A percentile compares a stretch with the other conserved stretches of the same genome.
Conservation (phyloP, 192 early-diverging fungal species). For the Entomortierella beljakovae region DNA sequence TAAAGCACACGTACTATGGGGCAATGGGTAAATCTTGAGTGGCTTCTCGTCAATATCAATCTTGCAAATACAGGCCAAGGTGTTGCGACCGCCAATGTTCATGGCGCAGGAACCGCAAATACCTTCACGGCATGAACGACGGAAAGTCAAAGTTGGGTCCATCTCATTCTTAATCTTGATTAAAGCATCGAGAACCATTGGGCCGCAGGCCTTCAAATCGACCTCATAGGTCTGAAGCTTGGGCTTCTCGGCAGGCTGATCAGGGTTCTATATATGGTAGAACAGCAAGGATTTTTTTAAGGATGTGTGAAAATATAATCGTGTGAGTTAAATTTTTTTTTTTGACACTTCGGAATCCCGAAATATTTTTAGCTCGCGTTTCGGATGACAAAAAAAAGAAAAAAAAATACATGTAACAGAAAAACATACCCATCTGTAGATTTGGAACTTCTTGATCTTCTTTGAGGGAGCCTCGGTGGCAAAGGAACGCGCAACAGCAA, state of each 20-base stretch:
- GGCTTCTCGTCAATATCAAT: slow-evolving; percentile 81
- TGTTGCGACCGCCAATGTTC: slow-evolving; percentile 98
- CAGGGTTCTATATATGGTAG: slow-evolving; percentile 77
- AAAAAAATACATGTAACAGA: background rate
- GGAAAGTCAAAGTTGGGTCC: slow-evolving; percentile 94
- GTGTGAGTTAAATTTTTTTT: slow-evolving; percentile 24
- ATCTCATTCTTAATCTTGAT: slow-evolving; percentile 99
- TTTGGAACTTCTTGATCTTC: slow-evolving; percentile 88
- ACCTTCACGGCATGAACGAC: slow-evolving; percentile 96
- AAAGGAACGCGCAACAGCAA: slow-evolving; percentile 57
- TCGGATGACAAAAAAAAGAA: background rate
- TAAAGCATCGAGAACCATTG: slow-evolving; percentile 95
- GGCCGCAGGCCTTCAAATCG: slow-evolving; percentile 92
- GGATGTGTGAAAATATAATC: background rate
- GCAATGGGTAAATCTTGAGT: slow-evolving; percentile 94
- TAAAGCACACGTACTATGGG: slow-evolving; percentile 76
- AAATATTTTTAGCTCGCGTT: slow-evolving; percentile 1
- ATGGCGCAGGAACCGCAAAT: slow-evolving; percentile 98
- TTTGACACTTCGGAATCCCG: slow-evolving; percentile 12
- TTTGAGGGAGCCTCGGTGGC: slow-evolving; percentile 58
- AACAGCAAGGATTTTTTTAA: background rate
- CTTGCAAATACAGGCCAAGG: slow-evolving; percentile 91
- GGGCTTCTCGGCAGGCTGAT: slow-evolving; percentile 89
- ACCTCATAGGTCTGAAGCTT: slow-evolving; percentile 88
- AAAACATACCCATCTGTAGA: slow-evolving; percentile 92